Evolutionary conservation across 805 yeast species (phyloP), one percentile per base, ranked within the genome.

Genomic region (Suhomyces xylopsoci): DNA sequence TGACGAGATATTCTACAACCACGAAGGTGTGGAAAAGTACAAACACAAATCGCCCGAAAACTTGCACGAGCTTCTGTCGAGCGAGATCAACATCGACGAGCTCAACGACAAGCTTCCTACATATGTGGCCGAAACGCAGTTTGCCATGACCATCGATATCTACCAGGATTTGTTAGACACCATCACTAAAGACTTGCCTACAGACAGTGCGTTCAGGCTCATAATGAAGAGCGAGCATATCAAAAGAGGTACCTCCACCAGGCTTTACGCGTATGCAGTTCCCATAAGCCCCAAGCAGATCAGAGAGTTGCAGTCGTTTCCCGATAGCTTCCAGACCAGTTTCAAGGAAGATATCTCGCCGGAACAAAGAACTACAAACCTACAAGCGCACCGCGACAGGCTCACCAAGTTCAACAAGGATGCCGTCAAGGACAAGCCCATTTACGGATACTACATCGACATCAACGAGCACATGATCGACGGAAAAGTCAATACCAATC

Each of bases 111-210:
- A 59, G 7, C 52, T 74, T 25, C 81, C 84, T 2, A 56, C 80
- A 0, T 60, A 62, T 48, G 76, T 87, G 48, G 96, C 93, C 0
- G 83, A 86, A 22, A 66, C 68, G 14, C 96, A 90, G 65, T 88
- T 90, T 65, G 80, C 77, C 56, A 63, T 80, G 17, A 45, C 61
- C 14, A 58, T 60, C 52, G 44, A 49, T 36, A 63, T 60, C 17
- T 71, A 62, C 68, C 64, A 69, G 46, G 62, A 60, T 22, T 49
- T 75, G 38, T 55, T 75, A 52, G 62, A 68, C 28, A 53, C 50
- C 2, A 63, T 71, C 14, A 56, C 62, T 22, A 25, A 60, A 40
- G 78, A 74, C 53, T 52, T 73, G 20, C 53, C 53, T 19, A 38
- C 14, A 2, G 58, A 54, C 4, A 38, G 51, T 17, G 60, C 74